Evolutionary conservation across 331 rosid genomes (phyloP).

Genomic region (Arachis monticola): DNA sequence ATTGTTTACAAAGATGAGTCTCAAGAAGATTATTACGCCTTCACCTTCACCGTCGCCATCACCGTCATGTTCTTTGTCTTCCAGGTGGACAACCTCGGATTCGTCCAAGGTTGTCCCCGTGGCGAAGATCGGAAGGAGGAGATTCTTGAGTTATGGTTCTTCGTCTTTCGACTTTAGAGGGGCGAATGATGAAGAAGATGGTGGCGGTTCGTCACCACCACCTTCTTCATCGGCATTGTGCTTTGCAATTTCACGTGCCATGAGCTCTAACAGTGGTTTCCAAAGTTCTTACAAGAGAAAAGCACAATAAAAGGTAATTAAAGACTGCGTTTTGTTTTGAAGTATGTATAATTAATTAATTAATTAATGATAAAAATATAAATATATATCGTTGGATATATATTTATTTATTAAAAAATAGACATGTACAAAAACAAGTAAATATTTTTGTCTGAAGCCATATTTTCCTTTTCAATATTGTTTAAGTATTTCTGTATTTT

Average conservation of each 20-base stretch:
- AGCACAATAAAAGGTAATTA: not conserved
- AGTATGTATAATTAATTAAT: too few species aligned
- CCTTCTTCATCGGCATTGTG: conserved; percentile 62
- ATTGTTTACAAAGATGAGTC: conserved; percentile 47
- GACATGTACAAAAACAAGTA: too few species aligned
- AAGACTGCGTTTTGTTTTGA: too few species aligned
- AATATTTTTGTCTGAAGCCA: too few species aligned
- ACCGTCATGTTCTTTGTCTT: not conserved
- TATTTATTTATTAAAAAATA: too few species aligned
- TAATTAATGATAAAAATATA: too few species aligned
- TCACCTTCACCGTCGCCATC: conserved; percentile 19
- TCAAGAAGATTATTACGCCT: conserved; percentile 41
- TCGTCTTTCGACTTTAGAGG: conserved; percentile 52
- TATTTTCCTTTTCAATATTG: too few species aligned
- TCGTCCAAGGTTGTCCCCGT: conserved; percentile 42
- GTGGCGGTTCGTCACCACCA: conserved; percentile 33
- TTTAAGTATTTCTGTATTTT: too few species aligned
- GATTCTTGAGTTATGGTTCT: conserved; percentile 48
- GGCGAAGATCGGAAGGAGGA: conserved; percentile 33
- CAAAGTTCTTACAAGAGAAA: conserved; percentile 19
- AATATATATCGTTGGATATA: too few species aligned
- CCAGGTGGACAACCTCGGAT: conserved; percentile 30
- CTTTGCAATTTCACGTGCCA: conserved; percentile 49
- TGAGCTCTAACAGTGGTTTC: conserved; percentile 27
- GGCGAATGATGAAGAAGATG: conserved; percentile 44